phyloP scores from a whole-genome alignment of 2,329 filamentous ascomycete species.

The Botrytis medusae region DNA sequence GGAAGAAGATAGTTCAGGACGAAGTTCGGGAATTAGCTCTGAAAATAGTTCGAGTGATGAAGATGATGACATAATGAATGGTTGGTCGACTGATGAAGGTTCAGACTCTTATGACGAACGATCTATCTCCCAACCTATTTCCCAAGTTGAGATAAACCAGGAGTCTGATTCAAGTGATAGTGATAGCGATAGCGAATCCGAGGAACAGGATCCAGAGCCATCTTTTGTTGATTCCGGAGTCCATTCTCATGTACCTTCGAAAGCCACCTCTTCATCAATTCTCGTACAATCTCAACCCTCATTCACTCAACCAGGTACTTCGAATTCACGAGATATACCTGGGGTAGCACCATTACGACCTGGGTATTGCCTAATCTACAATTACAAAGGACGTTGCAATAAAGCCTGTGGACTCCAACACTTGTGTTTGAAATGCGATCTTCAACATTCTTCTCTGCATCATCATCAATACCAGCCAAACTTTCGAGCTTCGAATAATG shows the following conservation, averaged over 20 bases:
- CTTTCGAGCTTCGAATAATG: neutral
- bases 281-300: neutral
- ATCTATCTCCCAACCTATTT: neutral
- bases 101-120: neutral
- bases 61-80: neutral
- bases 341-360: constrained; percentile 7
- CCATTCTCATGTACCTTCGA: neutral
- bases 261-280: neutral
- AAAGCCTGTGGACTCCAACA: constrained; percentile 10
- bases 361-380: constrained; percentile 10
- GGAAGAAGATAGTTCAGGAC: neutral
- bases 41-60: neutral
- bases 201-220: neutral
- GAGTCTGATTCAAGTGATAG: neutral
- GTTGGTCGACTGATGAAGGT: constrained; percentile 2
- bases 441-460: constrained; percentile 5
- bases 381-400: constrained; percentile 9
- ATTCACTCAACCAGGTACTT: neutral
- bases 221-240: neutral
- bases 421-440: constrained; percentile 10
- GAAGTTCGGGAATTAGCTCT: neutral
- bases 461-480: constrained; percentile 12
- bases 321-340: neutral
- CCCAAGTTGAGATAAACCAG: neutral
- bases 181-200: neutral